Conservation (phyloP, 352 stramenopile genomes). For the Phytopythium litorale region DNA sequence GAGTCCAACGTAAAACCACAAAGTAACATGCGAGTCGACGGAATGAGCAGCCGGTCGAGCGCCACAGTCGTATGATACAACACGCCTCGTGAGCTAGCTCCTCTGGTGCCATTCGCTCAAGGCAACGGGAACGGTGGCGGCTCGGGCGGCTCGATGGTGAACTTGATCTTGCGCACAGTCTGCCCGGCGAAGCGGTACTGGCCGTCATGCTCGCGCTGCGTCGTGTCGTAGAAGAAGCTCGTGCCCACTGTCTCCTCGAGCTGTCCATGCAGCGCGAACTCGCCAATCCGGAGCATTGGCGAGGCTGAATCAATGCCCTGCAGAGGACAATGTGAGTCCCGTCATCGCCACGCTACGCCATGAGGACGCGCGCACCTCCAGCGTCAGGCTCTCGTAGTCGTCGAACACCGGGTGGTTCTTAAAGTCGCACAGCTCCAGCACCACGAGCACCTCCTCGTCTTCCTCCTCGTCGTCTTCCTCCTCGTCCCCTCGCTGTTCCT, state of each 20-base stretch:
- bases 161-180: constrained; percentile 77
- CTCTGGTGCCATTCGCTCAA: background rate
- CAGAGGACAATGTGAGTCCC: background rate
- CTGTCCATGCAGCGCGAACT: constrained; percentile 64
- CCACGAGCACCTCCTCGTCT: constrained; percentile 64
- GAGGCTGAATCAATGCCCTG: constrained; percentile 67
- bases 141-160: constrained; percentile 70
- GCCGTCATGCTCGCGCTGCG: constrained; percentile 27
- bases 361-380: constrained; percentile 38
- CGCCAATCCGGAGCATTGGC: constrained; percentile 64
- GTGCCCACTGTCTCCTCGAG: constrained; percentile 75
- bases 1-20: constrained; percentile 1
- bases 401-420: constrained; percentile 80
- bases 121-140: constrained; percentile 13
- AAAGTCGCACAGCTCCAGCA: constrained; percentile 75
- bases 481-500: constrained; percentile 17
- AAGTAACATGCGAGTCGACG: constrained; percentile 6
- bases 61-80: background rate
- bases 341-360: background rate
- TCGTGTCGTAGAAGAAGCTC: constrained; percentile 79
- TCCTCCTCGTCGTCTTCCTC: constrained; percentile 36
- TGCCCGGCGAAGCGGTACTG: constrained; percentile 61
- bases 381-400: constrained; percentile 52
- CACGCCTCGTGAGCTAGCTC: no score
- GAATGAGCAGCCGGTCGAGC: constrained; percentile 2